phyloP scores from a whole-genome alignment of 805 yeast species.

The Barnettozyma sp. region DNA sequence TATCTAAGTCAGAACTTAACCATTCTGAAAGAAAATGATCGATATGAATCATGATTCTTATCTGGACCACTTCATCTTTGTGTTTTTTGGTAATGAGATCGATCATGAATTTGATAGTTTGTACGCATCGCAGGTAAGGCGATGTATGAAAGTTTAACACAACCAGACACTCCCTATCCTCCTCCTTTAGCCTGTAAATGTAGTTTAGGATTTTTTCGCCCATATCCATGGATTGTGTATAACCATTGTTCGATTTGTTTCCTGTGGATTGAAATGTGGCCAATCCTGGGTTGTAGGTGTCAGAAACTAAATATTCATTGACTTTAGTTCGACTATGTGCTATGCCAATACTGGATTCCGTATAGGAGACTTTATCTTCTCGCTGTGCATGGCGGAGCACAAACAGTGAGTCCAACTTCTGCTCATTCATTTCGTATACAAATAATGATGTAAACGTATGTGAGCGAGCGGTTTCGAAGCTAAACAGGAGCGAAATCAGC shows the following conservation, averaged over 20 bases:
- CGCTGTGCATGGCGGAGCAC: constrained; percentile 26
- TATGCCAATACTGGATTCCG: constrained; percentile 23
- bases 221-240: constrained; percentile 21
- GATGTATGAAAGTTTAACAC: constrained; percentile 30
- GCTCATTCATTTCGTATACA: too few relatives aligned
- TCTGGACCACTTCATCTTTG: constrained; percentile 4
- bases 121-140: constrained; percentile 39
- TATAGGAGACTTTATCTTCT: constrained; percentile 23
- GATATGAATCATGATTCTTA: constrained; percentile 26
- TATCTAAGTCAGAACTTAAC: constrained; percentile 35
- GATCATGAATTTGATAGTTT: constrained; percentile 28
- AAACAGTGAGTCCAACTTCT: constrained; percentile 21
- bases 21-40: constrained; percentile 39
- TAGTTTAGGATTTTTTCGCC: constrained; percentile 21
- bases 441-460: too few relatives aligned
- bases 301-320: constrained; percentile 12
- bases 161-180: constrained; percentile 12
- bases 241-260: constrained; percentile 25
- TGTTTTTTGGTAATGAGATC: constrained; percentile 21
- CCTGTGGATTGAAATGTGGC: constrained; percentile 23
- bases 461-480: too few relatives aligned
- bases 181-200: constrained; percentile 15
- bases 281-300: constrained; percentile 23
- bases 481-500: too few relatives aligned
- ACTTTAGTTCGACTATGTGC: constrained; percentile 5